A percentile compares a stretch with the other conserved stretches of the same genome.
Evolutionary conservation across 495 filamentous ascomycete species (phyloP).

Genomic region (Pseudomonodictys pantanalensis): DNA sequence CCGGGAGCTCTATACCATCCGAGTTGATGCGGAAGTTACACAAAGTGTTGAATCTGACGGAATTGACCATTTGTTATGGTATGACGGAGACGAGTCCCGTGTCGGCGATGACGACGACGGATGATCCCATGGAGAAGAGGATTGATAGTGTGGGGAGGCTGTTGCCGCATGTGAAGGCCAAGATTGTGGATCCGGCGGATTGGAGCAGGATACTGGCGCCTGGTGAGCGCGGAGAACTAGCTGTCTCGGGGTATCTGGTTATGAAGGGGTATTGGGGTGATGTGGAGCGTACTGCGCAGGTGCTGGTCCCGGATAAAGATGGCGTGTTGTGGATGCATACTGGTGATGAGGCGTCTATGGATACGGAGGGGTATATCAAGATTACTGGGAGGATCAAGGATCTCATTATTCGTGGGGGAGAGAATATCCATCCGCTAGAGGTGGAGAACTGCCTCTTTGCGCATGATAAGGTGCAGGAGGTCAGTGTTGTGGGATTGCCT

Average conservation of each 20-base stretch:
- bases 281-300: conserved; percentile 64
- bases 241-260: conserved; percentile 77
- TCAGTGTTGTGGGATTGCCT: conserved; percentile 77
- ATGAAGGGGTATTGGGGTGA: conserved; percentile 92
- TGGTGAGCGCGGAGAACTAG: conserved; percentile 74
- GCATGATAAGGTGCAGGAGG: conserved; percentile 65
- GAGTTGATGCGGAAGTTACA: conserved; percentile 82
- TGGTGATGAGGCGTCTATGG: conserved; percentile 92
- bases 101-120: conserved; percentile 80
- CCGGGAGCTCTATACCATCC: conserved; percentile 77
- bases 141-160: conserved; percentile 72
- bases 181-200: conserved; percentile 69
- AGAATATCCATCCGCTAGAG: conserved; percentile 95
- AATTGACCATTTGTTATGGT: conserved; percentile 94
- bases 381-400: conserved; percentile 80
- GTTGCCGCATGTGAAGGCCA: conserved; percentile 82
- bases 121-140: conserved; percentile 76
- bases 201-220: conserved; percentile 57
- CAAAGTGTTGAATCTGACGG: conserved; percentile 68
- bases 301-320: conserved; percentile 58
- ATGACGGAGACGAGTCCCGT: conserved; percentile 99
- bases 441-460: conserved; percentile 86
- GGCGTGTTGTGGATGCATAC: conserved; percentile 75
- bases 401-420: conserved; percentile 86
- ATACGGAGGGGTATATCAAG: conserved; percentile 63